phyloP scores from a whole-genome alignment of 2,329 filamentous ascomycete species.

The Fusarium sp. region DNA sequence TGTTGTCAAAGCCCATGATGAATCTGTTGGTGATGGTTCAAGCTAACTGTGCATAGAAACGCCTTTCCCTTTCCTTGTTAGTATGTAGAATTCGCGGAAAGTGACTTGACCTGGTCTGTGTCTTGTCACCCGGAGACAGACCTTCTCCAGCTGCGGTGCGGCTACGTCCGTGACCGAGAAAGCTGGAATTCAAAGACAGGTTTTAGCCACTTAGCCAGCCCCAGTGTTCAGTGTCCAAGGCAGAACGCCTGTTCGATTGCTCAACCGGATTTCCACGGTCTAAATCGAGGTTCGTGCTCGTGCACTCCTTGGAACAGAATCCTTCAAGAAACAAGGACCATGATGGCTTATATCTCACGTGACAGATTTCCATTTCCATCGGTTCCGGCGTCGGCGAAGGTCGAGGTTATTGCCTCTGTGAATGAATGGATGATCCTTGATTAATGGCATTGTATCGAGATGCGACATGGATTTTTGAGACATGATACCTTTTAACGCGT shows the following conservation, averaged over 20 bases:
- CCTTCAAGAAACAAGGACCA: slow-evolving; percentile 1
- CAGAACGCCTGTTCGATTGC: slow-evolving; percentile 18
- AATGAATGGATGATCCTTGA: background rate
- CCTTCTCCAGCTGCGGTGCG: slow-evolving; percentile 5
- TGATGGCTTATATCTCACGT: slow-evolving; percentile 9
- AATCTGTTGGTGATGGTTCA: slow-evolving; percentile 2
- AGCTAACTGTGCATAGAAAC: background rate
- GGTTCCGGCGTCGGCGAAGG: background rate
- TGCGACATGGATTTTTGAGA: background rate
- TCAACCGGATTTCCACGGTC: slow-evolving; percentile 1
- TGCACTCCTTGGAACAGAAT: background rate
- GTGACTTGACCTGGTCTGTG: background rate
- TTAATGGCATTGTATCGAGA: background rate
- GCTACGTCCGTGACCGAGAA: slow-evolving; percentile 24
- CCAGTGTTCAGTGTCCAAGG: background rate
- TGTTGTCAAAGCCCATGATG: background rate
- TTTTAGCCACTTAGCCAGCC: slow-evolving; percentile 9
- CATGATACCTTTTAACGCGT: background rate
- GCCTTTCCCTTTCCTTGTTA: background rate
- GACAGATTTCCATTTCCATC: background rate
- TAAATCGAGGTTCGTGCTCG: slow-evolving; percentile 8
- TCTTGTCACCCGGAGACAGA: slow-evolving; percentile 5
- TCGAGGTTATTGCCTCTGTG: background rate
- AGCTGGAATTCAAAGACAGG: slow-evolving; percentile 18
- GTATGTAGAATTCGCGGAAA: background rate